phyloP scores from a whole-genome alignment of 2,329 filamentous ascomycete genomes.

The Fusarium oxysporum region DNA sequence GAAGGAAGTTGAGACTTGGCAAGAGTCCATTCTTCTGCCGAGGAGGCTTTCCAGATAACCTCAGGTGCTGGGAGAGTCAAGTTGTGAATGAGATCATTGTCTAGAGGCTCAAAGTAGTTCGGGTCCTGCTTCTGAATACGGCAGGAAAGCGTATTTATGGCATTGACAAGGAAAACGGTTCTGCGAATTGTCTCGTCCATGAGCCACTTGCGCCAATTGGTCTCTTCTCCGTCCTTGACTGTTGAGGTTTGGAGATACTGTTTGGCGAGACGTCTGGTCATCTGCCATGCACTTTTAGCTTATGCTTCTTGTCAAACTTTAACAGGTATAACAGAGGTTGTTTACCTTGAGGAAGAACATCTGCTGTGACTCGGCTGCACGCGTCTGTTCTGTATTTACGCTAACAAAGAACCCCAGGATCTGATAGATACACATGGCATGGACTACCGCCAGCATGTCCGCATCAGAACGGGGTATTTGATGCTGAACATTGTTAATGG shows the following conservation, averaged over 20 bases:
- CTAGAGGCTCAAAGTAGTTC: not conserved
- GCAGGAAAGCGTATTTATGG: not conserved
- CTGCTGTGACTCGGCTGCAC: not conserved
- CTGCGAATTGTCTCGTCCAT: not conserved
- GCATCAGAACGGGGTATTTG: not conserved
- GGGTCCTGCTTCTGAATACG: not conserved
- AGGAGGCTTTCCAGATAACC: not conserved
- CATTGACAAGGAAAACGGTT: not conserved
- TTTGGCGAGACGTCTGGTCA: not conserved
- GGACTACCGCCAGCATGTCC: not conserved
- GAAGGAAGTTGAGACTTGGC: not conserved
- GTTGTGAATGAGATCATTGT: not conserved
- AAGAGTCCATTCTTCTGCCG: not conserved
- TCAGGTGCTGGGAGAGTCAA: not conserved
- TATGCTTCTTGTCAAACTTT: fast-evolving
- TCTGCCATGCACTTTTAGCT: not conserved
- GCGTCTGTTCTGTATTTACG: not conserved
- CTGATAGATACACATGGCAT: not conserved
- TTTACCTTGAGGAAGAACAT: not conserved
- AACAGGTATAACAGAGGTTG: fast-evolving
- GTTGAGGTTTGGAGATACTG: not conserved
- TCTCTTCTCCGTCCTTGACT: not conserved
- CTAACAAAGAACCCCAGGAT: not conserved
- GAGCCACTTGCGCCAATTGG: not conserved
- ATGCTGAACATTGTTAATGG: not conserved